Evolutionary conservation across 176 grass and related monocot genomes (phyloP).

Genomic region (Paspalum notatum): DNA sequence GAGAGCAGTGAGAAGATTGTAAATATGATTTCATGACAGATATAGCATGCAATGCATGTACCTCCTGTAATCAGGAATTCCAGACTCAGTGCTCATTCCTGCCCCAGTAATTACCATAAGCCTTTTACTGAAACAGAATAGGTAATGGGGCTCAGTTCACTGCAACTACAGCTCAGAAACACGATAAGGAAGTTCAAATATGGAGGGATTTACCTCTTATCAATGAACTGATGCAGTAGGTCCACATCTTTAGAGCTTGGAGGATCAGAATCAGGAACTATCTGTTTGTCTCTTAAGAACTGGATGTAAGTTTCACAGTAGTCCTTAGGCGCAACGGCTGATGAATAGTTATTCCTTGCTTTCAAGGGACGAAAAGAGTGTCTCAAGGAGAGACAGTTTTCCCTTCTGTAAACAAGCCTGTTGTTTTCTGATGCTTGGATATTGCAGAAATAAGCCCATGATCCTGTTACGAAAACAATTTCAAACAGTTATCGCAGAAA

Average conservation of each 20-base stretch:
- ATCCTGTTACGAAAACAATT: conserved; percentile 51
- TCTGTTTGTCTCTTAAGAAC: conserved; percentile 66
- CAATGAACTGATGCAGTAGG: conserved; percentile 73
- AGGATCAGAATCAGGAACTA: conserved; percentile 81
- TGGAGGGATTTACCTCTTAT: conserved; percentile 54
- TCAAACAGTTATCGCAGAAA: conserved; percentile 31
- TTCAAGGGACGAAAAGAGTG: conserved; percentile 46
- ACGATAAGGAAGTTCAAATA: conserved; percentile 21
- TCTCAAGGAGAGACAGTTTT: conserved; percentile 28
- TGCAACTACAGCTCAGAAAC: conserved; percentile 33
- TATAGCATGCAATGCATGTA: conserved; percentile 27
- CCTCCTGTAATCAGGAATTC: conserved; percentile 99
- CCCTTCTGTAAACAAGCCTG: conserved; percentile 35
- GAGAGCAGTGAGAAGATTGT: conserved; percentile 5
- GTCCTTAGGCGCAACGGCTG: conserved; percentile 46
- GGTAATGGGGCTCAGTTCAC: conserved; percentile 31
- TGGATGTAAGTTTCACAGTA: conserved; percentile 58
- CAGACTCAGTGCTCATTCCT: conserved; percentile 94
- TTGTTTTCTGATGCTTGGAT: conserved; percentile 33
- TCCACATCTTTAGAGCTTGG: conserved; percentile 78
- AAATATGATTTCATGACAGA: conserved; percentile 12
- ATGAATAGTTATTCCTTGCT: conserved; percentile 55
- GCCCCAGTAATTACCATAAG: conserved; percentile 95
- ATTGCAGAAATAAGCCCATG: conserved; percentile 36
- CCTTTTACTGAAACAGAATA: conserved; percentile 64